A percentile compares a stretch with the other conserved stretches of the same genome.
phyloP scores from a whole-genome alignment of 805 yeast genomes.

The Candida yuanshanica region DNA sequence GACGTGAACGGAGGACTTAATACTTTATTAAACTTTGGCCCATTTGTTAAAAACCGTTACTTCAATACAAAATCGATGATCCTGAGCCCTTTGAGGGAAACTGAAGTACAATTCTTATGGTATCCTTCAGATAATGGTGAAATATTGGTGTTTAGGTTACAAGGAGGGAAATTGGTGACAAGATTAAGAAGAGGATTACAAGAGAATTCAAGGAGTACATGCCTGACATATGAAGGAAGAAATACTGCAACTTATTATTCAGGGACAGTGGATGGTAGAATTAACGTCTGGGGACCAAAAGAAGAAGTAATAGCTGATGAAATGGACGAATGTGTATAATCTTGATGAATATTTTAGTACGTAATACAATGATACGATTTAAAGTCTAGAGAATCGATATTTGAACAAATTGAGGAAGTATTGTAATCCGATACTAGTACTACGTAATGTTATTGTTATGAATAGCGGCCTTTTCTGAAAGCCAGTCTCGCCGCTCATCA shows the following conservation, averaged over 20 bases:
- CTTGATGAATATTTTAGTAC: too few species aligned
- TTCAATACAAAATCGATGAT: conserved; percentile 21
- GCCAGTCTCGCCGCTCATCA: too few species aligned
- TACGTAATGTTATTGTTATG: too few species aligned
- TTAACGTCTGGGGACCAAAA: conserved; percentile 49
- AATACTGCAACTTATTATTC: conserved; percentile 43
- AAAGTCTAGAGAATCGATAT: too few species aligned
- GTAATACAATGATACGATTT: too few species aligned
- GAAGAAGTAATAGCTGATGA: conserved; percentile 12
- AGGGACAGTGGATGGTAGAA: conserved; percentile 66
- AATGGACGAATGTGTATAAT: background rate
- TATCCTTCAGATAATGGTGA: conserved; percentile 78
- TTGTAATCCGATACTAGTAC: too few species aligned
- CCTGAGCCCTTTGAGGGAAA: conserved; percentile 39
- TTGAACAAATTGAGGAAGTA: too few species aligned
- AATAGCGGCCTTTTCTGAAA: too few species aligned
- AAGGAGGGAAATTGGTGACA: conserved; percentile 58
- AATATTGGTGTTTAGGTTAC: conserved; percentile 48
- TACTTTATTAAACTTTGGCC: conserved; percentile 70
- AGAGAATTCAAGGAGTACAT: conserved; percentile 40
- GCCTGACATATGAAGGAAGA: conserved; percentile 44
- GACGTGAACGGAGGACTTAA: conserved; percentile 45
- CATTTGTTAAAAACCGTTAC: conserved; percentile 61
- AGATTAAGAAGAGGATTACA: conserved; percentile 44
- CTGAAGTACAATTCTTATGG: conserved; percentile 52